A percentile compares a stretch with the other conserved stretches of the same genome.
Conservation (phyloP, 73 alveolate genomes). For the Paramecium bursaria region DNA sequence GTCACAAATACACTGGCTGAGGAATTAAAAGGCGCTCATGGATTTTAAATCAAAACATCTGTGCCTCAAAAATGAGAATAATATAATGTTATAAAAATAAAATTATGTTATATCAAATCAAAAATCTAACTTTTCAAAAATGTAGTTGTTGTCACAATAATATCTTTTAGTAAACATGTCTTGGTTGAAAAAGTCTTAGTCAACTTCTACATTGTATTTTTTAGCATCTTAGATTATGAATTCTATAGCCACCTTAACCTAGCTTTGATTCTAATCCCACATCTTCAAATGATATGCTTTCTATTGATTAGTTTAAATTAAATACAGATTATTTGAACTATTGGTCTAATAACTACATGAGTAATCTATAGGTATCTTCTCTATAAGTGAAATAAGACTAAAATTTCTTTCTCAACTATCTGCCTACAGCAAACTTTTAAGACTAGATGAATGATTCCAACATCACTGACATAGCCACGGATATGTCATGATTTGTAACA, state of each 20-base stretch:
- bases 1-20: no score
- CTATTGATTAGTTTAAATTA: constrained; percentile 47
- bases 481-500: constrained; percentile 96
- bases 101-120: no score
- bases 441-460: constrained; percentile 96
- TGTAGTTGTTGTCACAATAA: no score
- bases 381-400: constrained; percentile 81
- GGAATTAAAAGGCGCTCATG: no score
- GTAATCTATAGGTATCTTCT: constrained; percentile 83
- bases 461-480: constrained; percentile 94
- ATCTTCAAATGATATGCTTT: constrained; percentile 21
- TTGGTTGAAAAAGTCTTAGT: no score
- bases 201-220: no score
- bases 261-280: neutral
- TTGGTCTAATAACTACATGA: constrained; percentile 82
- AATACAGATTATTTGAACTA: constrained; percentile 84
- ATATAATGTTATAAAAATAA: no score
- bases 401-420: constrained; percentile 88
- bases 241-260: neutral
- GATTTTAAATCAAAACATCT: no score
- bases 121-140: no score
- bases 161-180: no score
- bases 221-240: neutral
- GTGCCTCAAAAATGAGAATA: no score
- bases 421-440: constrained; percentile 94